Percentiles rank a stretch among this genome's conserved stretches.
phyloP scores from a whole-genome alignment of 1,139 yeast species.

The Diutina rugosa region DNA sequence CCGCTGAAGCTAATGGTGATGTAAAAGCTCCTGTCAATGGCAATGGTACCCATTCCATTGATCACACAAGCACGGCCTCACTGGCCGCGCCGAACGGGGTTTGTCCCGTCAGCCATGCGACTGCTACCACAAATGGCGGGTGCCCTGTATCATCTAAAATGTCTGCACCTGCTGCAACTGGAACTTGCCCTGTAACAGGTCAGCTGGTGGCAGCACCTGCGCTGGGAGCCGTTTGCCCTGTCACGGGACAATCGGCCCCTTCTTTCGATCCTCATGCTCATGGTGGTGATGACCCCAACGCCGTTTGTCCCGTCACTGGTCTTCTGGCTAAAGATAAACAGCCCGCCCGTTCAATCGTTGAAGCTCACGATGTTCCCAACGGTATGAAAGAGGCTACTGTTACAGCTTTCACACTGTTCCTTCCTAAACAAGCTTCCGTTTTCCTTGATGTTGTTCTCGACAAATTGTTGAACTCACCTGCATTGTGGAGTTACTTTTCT shows the following conservation, averaged over 20 bases:
- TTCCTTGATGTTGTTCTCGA: not conserved
- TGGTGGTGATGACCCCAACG: not conserved
- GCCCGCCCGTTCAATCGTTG: not conserved
- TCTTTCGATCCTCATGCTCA: not conserved
- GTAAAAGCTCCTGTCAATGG: not conserved
- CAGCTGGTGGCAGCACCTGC: not conserved
- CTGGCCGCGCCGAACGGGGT: too few relatives aligned
- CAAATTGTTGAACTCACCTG: not conserved
- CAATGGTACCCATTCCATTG: too few relatives aligned
- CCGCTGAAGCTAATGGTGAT: not conserved
- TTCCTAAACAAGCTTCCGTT: not conserved
- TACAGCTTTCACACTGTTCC: not conserved
- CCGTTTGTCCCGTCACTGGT: conserved; percentile 1
- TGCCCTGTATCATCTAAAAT: not conserved
- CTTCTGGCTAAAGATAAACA: not conserved
- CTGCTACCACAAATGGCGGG: too few relatives aligned
- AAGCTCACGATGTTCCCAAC: not conserved
- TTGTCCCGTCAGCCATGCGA: too few relatives aligned
- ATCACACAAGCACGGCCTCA: too few relatives aligned
- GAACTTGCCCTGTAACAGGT: not conserved
- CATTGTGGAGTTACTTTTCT: not conserved
- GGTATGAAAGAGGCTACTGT: not conserved
- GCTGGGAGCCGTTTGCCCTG: not conserved
- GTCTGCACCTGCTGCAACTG: not conserved
- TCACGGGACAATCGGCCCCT: not conserved